Evolutionary conservation across 495 filamentous ascomycete genomes (phyloP), one percentile per base, ranked within the genome.

Genomic region (Penicillium lagena): DNA sequence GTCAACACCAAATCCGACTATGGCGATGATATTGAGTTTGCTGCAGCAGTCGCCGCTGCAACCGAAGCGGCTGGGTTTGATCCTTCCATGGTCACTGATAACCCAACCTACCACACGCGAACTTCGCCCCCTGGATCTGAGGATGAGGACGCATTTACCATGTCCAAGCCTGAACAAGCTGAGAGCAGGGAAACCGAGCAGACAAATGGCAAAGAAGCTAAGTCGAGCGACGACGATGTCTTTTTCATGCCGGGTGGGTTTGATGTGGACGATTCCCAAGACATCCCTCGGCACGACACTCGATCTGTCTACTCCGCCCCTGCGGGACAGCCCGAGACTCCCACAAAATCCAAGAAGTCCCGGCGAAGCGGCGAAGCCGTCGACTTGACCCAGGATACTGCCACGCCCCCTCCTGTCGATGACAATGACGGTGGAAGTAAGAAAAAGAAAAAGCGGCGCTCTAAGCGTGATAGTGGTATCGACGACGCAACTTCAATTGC

Each of bases 51-150:
- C n/a, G 84, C 83, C 52, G 85, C 84, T 31, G 82, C 79, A 7
- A 72, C 86, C 13, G 59, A 82, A 59, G 77, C 77, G 6, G 73
- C 79, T 40, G 85, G 85, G 0, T 89, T 89, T 46, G 78, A 88
- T 57, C 79, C 83, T 14, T 76, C 85, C 22, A 78, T 87, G 45
- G 78, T 89, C 11, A 79, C 83, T 15, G 68, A 87, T 41, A 73
- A 89, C 50, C 76, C 78, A 0, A 67, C 55, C 2, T 89, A 79
- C 44, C 78, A 79, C 37, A 72, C 71, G 15, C 77, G 83, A 13
- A 76, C 79, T 35, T 85, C 83, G 0, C 82, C 82, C 3, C 81
- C 81, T 7, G 72, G 75, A 7, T 78, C 81, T 1, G 76, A 79
- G 39, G 73, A 77, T 12, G 54, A 61, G 14, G 53, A 48, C 1